phyloP scores from a whole-genome alignment of 495 filamentous ascomycete species.

The Tuber borchii region DNA sequence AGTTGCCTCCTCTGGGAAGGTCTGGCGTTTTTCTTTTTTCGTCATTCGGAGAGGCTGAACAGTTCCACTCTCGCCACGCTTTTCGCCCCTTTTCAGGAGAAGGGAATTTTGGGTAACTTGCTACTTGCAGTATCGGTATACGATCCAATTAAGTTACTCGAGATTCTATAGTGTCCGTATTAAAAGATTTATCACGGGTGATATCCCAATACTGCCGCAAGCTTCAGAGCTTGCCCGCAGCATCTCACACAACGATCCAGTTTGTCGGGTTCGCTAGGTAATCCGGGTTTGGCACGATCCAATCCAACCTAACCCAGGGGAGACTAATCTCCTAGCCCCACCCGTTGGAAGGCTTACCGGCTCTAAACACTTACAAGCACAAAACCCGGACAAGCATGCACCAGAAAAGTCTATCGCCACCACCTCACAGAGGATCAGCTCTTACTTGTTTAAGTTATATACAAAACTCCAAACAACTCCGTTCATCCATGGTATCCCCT shows the following conservation, averaged over 20 bases:
- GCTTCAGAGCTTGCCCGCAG: neutral
- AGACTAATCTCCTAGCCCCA: neutral
- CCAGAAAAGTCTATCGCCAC: neutral
- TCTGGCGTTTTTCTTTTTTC: too few species aligned
- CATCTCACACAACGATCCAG: neutral
- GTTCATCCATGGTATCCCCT: neutral
- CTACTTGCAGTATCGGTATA: neutral
- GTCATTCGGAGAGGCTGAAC: too few species aligned
- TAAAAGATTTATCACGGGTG: neutral
- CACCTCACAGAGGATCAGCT: neutral
- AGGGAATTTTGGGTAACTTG: neutral
- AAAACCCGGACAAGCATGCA: neutral
- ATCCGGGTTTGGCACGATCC: neutral
- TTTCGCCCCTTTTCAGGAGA: neutral
- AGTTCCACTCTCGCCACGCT: neutral
- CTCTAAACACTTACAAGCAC: neutral
- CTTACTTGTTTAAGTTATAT: neutral
- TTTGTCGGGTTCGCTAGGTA: neutral
- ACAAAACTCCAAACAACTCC: neutral
- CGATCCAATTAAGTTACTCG: neutral
- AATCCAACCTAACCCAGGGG: neutral
- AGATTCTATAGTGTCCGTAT: neutral
- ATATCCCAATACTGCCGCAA: neutral
- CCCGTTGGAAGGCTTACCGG: neutral
- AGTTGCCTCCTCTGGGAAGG: too few species aligned